These are phyloP conservation scores for Albatrellus sp. DNA, from an alignment of 1,284 basidiomycete genomes.

Conservation along the genomic window DNA sequence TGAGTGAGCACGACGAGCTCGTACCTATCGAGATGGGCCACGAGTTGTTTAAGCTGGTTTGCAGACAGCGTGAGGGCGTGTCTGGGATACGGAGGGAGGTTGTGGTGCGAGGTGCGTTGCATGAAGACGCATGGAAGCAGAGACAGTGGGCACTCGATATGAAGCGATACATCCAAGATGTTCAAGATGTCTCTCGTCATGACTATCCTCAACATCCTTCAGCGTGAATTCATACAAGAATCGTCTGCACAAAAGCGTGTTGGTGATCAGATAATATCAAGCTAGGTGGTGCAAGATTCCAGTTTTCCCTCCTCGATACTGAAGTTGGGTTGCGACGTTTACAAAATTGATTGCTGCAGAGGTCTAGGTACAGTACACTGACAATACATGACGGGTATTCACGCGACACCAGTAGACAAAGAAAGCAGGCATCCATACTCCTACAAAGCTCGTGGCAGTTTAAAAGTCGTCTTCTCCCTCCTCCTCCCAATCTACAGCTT, in stretches of 20 bases:
- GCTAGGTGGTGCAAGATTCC: too few species aligned
- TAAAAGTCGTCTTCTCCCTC: slow-evolving; percentile 36
- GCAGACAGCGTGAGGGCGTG: neutral
- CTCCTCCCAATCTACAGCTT: slow-evolving; percentile 68
- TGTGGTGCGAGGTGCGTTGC: slow-evolving; percentile 24
- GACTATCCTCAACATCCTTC: too few species aligned
- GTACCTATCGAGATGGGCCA: slow-evolving; percentile 30
- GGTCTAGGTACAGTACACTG: too few species aligned
- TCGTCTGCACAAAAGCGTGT: too few species aligned
- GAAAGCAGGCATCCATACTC: too few species aligned
- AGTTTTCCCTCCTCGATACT: too few species aligned
- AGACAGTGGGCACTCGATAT: slow-evolving; percentile 25
- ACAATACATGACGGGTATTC: too few species aligned
- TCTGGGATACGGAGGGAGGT: slow-evolving; percentile 12
- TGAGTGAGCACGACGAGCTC: slow-evolving; percentile 35
- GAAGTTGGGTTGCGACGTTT: too few species aligned
- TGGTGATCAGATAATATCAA: too few species aligned
- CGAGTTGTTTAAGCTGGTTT: slow-evolving; percentile 14
- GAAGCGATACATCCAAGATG: slow-evolving; percentile 14
- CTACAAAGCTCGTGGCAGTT: neutral
- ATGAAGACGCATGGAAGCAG: slow-evolving; percentile 30
- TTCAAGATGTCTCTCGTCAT: neutral
- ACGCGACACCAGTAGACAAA: too few species aligned
- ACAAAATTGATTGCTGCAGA: too few species aligned
- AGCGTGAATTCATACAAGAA: too few species aligned